Evolutionary conservation across 768 basidiomycete species (phyloP).

Genomic region (Lepiota subincarnata): DNA sequence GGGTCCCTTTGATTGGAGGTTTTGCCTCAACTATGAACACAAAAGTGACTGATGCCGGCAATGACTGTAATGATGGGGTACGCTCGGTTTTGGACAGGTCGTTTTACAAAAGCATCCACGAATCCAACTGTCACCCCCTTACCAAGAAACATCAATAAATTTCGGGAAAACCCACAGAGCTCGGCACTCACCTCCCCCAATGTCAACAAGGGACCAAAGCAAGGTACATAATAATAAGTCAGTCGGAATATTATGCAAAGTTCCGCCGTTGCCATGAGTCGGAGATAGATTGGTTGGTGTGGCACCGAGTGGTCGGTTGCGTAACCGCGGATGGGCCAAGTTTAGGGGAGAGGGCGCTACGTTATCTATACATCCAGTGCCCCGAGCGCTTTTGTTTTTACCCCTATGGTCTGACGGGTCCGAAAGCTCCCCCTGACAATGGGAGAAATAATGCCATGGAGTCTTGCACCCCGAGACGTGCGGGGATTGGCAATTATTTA

Average conservation of each 20-base stretch:
- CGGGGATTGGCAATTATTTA: conserved; percentile 13
- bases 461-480: neutral
- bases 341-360: neutral
- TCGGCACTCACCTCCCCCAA: neutral
- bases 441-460: neutral
- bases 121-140: neutral
- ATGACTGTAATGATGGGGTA: no score
- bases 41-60: no score
- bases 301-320: neutral
- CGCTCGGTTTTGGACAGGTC: neutral
- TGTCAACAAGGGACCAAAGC: neutral
- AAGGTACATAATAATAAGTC: neutral
- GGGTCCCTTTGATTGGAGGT: no score
- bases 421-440: no score
- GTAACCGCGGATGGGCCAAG: neutral
- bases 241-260: neutral
- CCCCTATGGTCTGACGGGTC: neutral
- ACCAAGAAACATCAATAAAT: neutral
- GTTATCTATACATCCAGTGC: neutral
- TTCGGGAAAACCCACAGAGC: neutral
- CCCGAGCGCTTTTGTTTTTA: neutral
- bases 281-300: neutral
- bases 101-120: neutral
- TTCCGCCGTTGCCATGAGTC: neutral
- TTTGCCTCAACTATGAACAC: no score